These are phyloP conservation scores for Shiraia bambusicola DNA, from an alignment of 2,329 filamentous ascomycete species.

Conservation along the genomic window DNA sequence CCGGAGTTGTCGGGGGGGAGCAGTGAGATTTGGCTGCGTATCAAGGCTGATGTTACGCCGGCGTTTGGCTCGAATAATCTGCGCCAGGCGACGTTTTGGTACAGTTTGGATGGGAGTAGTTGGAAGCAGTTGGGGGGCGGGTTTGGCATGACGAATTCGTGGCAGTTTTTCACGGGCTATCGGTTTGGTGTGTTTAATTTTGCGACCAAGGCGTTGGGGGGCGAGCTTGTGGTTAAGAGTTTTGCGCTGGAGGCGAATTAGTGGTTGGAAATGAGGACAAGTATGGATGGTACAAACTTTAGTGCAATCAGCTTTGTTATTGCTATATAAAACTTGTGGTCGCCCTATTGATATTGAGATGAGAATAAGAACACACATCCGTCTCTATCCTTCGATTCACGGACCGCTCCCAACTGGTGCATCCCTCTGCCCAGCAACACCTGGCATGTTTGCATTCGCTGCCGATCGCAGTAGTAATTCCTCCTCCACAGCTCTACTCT, in stretches of 20 bases:
- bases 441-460: no score
- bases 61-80: slow-evolving; percentile 27
- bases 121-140: slow-evolving; percentile 35
- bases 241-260: slow-evolving; percentile 10
- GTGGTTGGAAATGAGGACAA: no score
- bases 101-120: slow-evolving; percentile 39
- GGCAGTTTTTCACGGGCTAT: slow-evolving; percentile 45
- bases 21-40: slow-evolving; percentile 36
- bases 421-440: no score
- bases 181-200: slow-evolving; percentile 44
- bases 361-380: no score
- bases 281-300: no score
- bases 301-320: no score
- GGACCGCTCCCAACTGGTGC: no score
- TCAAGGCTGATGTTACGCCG: slow-evolving; percentile 42
- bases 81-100: slow-evolving; percentile 38
- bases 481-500: slow-evolving; percentile 5
- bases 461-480: slow-evolving; percentile 1
- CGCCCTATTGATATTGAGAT: no score
- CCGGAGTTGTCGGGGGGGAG: slow-evolving; percentile 17
- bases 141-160: slow-evolving; percentile 39
- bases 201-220: slow-evolving; percentile 40
- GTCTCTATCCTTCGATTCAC: no score
- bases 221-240: slow-evolving; percentile 28
- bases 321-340: no score